phyloP scores from a whole-genome alignment of 2,329 filamentous ascomycete species.

The Neophaeococcomyces mojaviensis region DNA sequence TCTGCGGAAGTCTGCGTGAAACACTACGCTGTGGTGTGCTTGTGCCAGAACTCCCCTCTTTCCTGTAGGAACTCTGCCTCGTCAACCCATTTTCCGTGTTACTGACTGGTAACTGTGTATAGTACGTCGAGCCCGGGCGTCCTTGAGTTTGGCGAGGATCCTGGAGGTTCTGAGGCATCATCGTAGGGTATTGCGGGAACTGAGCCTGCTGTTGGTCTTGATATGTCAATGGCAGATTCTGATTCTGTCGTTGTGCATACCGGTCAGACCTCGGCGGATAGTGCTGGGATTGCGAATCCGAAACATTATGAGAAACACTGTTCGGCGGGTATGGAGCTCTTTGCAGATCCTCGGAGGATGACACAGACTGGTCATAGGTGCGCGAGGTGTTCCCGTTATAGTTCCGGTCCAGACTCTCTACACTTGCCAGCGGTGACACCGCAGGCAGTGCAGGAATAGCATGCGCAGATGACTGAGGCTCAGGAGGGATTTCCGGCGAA shows the following conservation, averaged over 20 bases:
- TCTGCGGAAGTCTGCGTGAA: conserved; percentile 54
- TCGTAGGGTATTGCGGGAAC: conserved; percentile 38
- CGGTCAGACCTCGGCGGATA: conserved; percentile 15
- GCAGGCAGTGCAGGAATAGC: conserved; percentile 10
- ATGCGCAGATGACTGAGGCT: conserved; percentile 10
- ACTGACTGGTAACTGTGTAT: conserved; percentile 36
- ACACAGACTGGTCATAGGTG: conserved; percentile 19
- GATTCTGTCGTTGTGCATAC: conserved; percentile 24
- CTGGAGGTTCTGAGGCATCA: conserved; percentile 35
- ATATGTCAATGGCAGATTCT: conserved; percentile 37
- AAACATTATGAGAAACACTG: conserved; percentile 7
- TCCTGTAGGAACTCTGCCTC: conserved; percentile 43
- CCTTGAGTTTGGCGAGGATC: conserved; percentile 30
- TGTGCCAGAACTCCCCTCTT: conserved; percentile 52
- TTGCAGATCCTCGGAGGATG: conserved; percentile 16
- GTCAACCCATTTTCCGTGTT: conserved; percentile 27
- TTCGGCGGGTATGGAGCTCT: conserved; percentile 8
- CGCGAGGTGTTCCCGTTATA: conserved; percentile 10
- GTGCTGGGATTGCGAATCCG: background rate
- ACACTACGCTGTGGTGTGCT: conserved; percentile 53
- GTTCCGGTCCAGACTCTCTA: conserved; percentile 12
- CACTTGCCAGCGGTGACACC: conserved; percentile 18
- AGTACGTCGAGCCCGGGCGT: conserved; percentile 43
- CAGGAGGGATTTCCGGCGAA: conserved; percentile 29
- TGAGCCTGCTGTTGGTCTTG: conserved; percentile 37